Base-by-base conservation (phyloP, 108 stramenopile genomes). In the Licmophora abbreviata region DNA sequence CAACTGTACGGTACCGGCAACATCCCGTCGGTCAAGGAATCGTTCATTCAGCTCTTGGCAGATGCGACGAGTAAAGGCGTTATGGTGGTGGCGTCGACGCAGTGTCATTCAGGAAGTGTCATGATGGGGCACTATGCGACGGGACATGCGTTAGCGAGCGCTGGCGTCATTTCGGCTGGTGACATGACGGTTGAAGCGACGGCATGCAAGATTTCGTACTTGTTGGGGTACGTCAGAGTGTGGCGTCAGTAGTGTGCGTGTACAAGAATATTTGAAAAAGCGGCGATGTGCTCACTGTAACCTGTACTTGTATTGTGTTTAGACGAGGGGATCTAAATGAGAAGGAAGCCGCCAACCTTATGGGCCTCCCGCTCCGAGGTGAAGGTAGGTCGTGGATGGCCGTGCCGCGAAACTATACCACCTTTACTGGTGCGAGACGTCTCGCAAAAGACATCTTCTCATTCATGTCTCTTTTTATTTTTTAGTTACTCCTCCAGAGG, bases 181-280 rank as follows among this genome's bases (percentile, higher is more conserved):
- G 98, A 99, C 67, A 96, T 99, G 96, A 99, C 98, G 8, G 35
- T 89, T 25, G 98, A 99, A 70, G 96, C 95, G 0, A 82, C 59
- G 29, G 71, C 79, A 6, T 78, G 83, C 51, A 99, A 99, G 70
- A 55, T 92, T 36, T 79, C 83, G 17, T 99, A 95, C 60, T 53
- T 99, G 5, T 78, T 97, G 48, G 92, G 92, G 38, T 40, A 47
- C 15, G 17, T 51, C n/a, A n/a, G n/a, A n/a, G n/a, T n/a, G n/a
- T n/a, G n/a, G n/a, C n/a, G n/a, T n/a, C n/a, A n/a, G n/a, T n/a
- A n/a, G n/a, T n/a, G n/a, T n/a, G n/a, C n/a, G n/a, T n/a, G n/a
- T n/a, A n/a, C n/a, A n/a, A n/a, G n/a, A n/a, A n/a, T n/a, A n/a
- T n/a, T n/a, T n/a, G n/a, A n/a, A n/a, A n/a, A n/a, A n/a, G n/a